These are phyloP conservation scores for Sergeia podlipaevii DNA, from an alignment of 208 protist genomes.

Conservation along the genomic window DNA sequence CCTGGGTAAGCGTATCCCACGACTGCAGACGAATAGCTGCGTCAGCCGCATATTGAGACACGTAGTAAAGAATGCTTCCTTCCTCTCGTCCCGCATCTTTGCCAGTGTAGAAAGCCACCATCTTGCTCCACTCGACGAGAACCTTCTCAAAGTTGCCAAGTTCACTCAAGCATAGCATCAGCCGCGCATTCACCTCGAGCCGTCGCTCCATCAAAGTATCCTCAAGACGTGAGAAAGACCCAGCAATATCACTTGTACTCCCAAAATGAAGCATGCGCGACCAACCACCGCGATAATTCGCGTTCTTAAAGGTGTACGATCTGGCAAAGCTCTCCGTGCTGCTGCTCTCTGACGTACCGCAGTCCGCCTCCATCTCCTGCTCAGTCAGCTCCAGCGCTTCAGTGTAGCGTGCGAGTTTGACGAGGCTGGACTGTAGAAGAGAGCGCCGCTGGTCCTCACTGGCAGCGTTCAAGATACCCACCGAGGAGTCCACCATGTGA, in stretches of 20 bases:
- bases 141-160: constrained; percentile 74
- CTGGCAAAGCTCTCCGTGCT: constrained; percentile 31
- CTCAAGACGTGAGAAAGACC: constrained; percentile 34
- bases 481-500: constrained; percentile 70
- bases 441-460: constrained; percentile 50
- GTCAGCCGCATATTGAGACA: constrained; percentile 83
- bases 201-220: constrained; percentile 26
- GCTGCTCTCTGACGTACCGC: constrained; percentile 26
- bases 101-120: constrained; percentile 18
- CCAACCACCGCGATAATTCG: constrained; percentile 17
- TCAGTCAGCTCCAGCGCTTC: constrained; percentile 64
- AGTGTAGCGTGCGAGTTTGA: constrained; percentile 76
- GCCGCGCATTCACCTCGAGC: constrained; percentile 42
- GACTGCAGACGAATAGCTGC: constrained; percentile 74
- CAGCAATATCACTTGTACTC: constrained; percentile 35
- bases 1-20: constrained; percentile 58
- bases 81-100: constrained; percentile 34
- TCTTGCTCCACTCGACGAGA: constrained; percentile 51
- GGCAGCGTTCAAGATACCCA: constrained; percentile 69
- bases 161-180: constrained; percentile 78
- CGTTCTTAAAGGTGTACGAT: constrained; percentile 4
- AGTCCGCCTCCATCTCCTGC: constrained; percentile 58
- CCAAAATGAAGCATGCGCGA: constrained; percentile 36
- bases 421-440: constrained; percentile 75
- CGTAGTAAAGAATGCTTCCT: constrained; percentile 54